phyloP scores from a whole-genome alignment of 306 rosid species.

The Pterocarpus macrocarpus region DNA sequence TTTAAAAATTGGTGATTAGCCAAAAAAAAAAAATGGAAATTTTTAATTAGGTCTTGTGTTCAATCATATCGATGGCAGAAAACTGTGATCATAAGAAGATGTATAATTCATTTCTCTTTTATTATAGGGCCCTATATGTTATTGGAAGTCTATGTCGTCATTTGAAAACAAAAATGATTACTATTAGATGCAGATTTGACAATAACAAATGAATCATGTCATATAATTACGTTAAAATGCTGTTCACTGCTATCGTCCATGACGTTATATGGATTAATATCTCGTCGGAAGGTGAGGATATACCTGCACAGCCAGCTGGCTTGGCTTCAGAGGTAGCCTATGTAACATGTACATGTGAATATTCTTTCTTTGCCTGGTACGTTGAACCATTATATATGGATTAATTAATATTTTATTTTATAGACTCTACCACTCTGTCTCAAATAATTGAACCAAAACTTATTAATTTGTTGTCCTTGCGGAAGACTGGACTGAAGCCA shows the following conservation, averaged over 20 bases:
- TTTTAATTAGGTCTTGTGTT: slow-evolving; percentile 33
- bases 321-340: slow-evolving; percentile 27
- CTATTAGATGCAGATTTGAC: slow-evolving; percentile 32
- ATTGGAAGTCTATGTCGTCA: slow-evolving; percentile 3
- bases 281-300: slow-evolving; percentile 10
- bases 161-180: slow-evolving; percentile 37
- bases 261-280: slow-evolving; percentile 28
- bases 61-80: slow-evolving; percentile 14
- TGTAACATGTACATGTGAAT: slow-evolving; percentile 17
- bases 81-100: neutral
- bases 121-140: neutral
- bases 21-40: neutral
- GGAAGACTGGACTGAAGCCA: slow-evolving; percentile 5
- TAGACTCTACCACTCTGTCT: neutral
- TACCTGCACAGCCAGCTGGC: slow-evolving; percentile 31
- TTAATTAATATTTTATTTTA: neutral
- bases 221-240: slow-evolving; percentile 35
- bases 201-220: slow-evolving; percentile 19
- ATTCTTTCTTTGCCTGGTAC: neutral
- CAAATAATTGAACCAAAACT: slow-evolving; percentile 29
- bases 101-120: neutral
- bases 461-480: neutral
- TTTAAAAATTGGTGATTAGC: neutral
- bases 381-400: neutral
- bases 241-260: slow-evolving; percentile 36